Evolutionary conservation across 768 basidiomycete species (phyloP), one percentile per base, ranked within the genome.

Genomic region (Termitomyces titanicus): DNA sequence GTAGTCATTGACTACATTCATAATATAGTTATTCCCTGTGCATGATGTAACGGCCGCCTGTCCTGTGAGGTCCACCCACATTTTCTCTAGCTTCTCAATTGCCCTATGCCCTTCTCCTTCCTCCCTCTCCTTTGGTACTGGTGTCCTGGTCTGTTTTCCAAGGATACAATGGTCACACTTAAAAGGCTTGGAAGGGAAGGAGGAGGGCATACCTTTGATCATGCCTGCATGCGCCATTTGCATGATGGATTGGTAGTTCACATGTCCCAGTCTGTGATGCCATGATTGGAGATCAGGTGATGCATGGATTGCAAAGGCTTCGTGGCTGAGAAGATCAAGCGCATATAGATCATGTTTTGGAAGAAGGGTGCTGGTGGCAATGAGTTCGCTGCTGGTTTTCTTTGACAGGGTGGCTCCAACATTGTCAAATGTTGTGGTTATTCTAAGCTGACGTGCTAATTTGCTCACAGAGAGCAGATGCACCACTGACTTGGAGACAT

Each of bases 41-140:
- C 4, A 5, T 1, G 9, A 44, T 12, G 20, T 9, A 9, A 44
- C 25, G 0, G 25, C 43, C 8, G 15, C 25, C 46, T 66, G 70
- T 40, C 72, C 50, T n/a, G n/a, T n/a, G n/a, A n/a, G n/a, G n/a
- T n/a, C n/a, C n/a, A n/a, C n/a, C n/a, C n/a, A n/a, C n/a, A n/a
- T n/a, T n/a, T n/a, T n/a, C n/a, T n/a, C n/a, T n/a, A n/a, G n/a
- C 39, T 47, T 55, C 43, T 63, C 24, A 7, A 48, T 64, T 11
- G 70, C 69, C 53, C 67, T 62, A 45, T 59, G 58, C 17, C 58
- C 58, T 38, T 5, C 24, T 24, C 60, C 51, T 13, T 66, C 71
- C 50, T 63, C n/a, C n/a, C n/a, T n/a, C n/a, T n/a, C n/a, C n/a
- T n/a, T n/a, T n/a, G n/a, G n/a, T n/a, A n/a, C n/a, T n/a, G n/a